phyloP scores from a whole-genome alignment of 139 green algal genomes.

The Tetraselmis chui region DNA sequence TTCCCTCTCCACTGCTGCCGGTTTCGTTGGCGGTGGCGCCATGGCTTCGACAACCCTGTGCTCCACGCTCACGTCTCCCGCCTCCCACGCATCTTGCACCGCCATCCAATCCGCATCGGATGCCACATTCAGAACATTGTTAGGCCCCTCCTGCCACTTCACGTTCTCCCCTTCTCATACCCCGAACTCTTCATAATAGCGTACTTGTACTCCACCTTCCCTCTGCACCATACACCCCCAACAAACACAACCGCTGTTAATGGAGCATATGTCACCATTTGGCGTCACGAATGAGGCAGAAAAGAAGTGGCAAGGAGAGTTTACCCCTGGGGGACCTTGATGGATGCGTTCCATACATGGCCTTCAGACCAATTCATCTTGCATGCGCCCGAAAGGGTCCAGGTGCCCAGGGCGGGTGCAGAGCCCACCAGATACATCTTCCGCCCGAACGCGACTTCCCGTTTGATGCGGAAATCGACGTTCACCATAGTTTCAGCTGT shows the following conservation, averaged over 20 bases:
- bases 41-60: no score
- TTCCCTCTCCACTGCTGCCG: no score
- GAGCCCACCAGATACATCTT: background rate
- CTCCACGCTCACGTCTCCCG: no score
- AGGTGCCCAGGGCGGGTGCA: background rate
- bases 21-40: no score
- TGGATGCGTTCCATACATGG: background rate
- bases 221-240: no score
- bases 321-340: background rate
- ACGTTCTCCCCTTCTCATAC: background rate
- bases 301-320: no score
- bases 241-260: no score
- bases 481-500: no score
- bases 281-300: no score
- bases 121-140: background rate
- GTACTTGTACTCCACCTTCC: constrained; percentile 36
- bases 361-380: background rate
- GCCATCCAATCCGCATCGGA: background rate
- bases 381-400: background rate
- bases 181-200: constrained; percentile 19
- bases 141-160: background rate
- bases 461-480: background rate
- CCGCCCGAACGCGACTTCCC: background rate
- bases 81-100: background rate
- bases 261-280: no score